Evolutionary conservation across 345 rosid species (phyloP), one percentile per base, ranked within the genome.

Genomic region (Raphanus raphanistrum): DNA sequence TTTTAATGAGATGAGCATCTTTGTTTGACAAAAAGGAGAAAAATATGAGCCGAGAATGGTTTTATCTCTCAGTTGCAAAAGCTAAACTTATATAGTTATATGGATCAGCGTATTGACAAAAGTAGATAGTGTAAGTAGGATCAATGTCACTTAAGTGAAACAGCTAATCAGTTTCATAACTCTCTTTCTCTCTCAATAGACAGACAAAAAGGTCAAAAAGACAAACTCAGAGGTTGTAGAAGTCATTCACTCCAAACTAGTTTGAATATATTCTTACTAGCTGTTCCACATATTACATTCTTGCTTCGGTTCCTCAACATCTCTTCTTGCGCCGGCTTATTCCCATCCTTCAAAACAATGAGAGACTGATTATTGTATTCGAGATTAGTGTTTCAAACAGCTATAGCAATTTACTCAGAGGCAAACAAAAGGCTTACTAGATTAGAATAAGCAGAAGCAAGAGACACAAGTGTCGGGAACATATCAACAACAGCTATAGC

Each of bases 381-480:
- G 12, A 12, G 1, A 3, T 45, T 45, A 13, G 48, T 41, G 13
- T 43, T 43, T 3, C 12, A 43, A 43, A 41, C 21, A 21, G 21
- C 4, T 3, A 28, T 28, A 28, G 4, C 31, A 28, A 28, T 28
- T 2, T 28, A 28, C 4, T 32, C 70, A 28, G 8, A 28, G 8
- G 33, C 2, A 50, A 52, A 50, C 75, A 25, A 58, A 55, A 26
- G 33, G 88, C 98, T 89, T 87, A 92, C 97, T 73, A 94, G 91
- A 61, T 73, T 76, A 79, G 92, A 87, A 74, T 92, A 92, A 36
- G 98, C 96, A 65, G 21, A 76, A 71, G 96, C 96, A 69, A 94
- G 98, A 82, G 96, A 89, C 5, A 82, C 2, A 63, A 89, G 77
- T 17, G 98, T 94, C 63, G 97, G 97, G 74, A 88, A 89, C 84